Evolutionary conservation across 2,329 filamentous ascomycete species (phyloP), one percentile per base, ranked within the genome.

Genomic region (Fusarium humuli): DNA sequence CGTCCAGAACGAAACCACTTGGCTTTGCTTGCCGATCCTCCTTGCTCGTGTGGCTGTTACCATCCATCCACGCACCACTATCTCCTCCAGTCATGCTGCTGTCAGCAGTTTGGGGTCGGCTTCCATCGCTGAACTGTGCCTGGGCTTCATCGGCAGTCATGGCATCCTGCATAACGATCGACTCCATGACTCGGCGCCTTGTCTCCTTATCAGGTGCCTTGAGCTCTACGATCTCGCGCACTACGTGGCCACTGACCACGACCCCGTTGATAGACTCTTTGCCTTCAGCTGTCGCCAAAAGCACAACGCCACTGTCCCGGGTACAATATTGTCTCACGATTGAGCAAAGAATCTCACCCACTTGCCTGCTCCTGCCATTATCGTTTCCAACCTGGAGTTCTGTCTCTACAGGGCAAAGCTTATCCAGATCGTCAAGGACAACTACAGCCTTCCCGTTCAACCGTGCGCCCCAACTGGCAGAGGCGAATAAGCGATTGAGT

Each of bases 201-300:
- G 92, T 92, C 72, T 98, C 94, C 80, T 99, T 99, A 75, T 95
- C 92, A 1, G 96, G 96, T 1, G 96, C 94, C 77, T 95, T 96
- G 58, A 99, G 83, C 46, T 91, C 91, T 32, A 98, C 84, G 67
- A 98, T 97, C 77, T 99, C 96, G 50, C 94, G 90, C 40, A 97
- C 93, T 34, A 98, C 90, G 79, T 98, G 95, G 1, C 94, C 94
- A 23, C 95, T 94, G 61, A 98, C 89, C 55, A 99, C 88, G 18
- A 97, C 90, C 72, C 93, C 94, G 79, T 99, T 96, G 52, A 99
- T 83, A 1, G 93, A 91, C 70, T 99, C 96, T 77, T 99, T 99
- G 20, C 92, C 91, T 79, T 97, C 94, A 0, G 95, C 94, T 22
- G 95, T 98, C 6, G 94, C 94, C 12, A 99, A 85, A 55, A 99